phyloP scores from a whole-genome alignment of 768 basidiomycete species.

The Leccinellum albellum region DNA sequence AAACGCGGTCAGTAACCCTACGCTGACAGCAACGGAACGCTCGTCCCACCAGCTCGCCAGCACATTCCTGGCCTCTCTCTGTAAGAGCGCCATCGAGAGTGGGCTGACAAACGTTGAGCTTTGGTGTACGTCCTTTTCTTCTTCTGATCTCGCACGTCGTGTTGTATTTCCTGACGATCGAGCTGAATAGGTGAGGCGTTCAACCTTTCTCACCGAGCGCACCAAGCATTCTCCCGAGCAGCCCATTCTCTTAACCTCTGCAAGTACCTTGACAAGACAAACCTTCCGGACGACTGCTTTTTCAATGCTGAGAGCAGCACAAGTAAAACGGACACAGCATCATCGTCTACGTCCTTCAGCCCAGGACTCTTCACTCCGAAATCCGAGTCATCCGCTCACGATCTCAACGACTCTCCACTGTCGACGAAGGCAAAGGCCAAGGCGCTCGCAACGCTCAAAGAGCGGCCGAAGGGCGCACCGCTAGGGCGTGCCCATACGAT shows the following conservation, averaged over 20 bases:
- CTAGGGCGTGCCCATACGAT: conserved; percentile 18
- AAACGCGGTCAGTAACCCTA: conserved; percentile 15
- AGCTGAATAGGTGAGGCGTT: conserved; percentile 8
- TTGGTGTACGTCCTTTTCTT: conserved; percentile 11
- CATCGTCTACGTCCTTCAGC: neutral
- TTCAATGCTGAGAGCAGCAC: neutral
- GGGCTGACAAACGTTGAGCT: neutral
- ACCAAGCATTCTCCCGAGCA: conserved; percentile 2
- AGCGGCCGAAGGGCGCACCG: neutral
- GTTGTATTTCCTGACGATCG: neutral
- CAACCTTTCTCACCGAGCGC: neutral
- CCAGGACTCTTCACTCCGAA: neutral
- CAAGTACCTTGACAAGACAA: neutral
- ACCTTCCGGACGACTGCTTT: neutral
- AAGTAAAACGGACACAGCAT: neutral
- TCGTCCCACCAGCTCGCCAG: conserved; percentile 9
- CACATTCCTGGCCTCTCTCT: conserved; percentile 7
- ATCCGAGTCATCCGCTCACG: neutral
- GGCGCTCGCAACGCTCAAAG: neutral
- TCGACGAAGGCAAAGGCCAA: neutral
- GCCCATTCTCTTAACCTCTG: neutral
- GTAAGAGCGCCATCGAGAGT: neutral
- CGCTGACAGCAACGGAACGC: conserved; percentile 4
- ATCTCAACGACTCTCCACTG: neutral
- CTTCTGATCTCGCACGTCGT: neutral